Percentiles rank a stretch among this genome's conserved stretches.
Evolutionary conservation across 2,329 filamentous ascomycete genomes (phyloP).

Genomic region (Aspergillus versicolor): DNA sequence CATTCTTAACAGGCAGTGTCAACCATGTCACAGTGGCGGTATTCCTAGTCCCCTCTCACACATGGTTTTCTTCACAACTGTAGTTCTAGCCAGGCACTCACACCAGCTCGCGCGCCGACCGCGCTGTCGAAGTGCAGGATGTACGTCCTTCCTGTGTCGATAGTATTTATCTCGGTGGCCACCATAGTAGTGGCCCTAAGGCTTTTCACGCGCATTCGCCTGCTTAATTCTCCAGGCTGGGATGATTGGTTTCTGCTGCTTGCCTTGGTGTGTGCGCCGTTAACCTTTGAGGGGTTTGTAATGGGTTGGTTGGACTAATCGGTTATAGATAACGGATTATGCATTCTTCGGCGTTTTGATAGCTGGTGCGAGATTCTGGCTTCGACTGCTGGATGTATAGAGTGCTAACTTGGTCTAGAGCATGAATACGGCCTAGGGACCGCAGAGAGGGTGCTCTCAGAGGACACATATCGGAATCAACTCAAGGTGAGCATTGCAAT

Average conservation of each 20-base stretch:
- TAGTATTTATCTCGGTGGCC: conserved; percentile 21
- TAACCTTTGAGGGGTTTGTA: background rate
- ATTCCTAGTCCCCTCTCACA: background rate
- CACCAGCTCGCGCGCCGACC: background rate
- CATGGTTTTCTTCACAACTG: background rate
- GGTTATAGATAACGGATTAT: conserved; percentile 12
- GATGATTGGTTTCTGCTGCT: conserved; percentile 28
- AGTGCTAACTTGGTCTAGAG: conserved; percentile 15
- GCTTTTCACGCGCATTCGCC: conserved; percentile 22
- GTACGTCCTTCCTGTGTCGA: conserved; percentile 21
- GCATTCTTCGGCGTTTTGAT: conserved; percentile 16
- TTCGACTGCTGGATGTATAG: background rate
- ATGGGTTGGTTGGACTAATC: background rate
- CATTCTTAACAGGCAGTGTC: background rate
- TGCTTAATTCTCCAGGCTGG: conserved; percentile 25
- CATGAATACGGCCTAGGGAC: conserved; percentile 25
- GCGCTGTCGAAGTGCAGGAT: conserved; percentile 17
- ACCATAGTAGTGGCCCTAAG: conserved; percentile 22
- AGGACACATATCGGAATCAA: conserved; percentile 14
- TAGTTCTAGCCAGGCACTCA: background rate
- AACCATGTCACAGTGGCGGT: background rate
- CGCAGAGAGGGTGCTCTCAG: background rate
- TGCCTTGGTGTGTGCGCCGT: conserved; percentile 13
- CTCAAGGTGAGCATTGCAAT: conserved; percentile 20
- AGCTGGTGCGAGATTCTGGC: conserved; percentile 4